A percentile compares a stretch with the other conserved stretches of the same genome.
Conservation (phyloP, 2,329 filamentous ascomycete genomes). For the Claviceps digitariae region DNA sequence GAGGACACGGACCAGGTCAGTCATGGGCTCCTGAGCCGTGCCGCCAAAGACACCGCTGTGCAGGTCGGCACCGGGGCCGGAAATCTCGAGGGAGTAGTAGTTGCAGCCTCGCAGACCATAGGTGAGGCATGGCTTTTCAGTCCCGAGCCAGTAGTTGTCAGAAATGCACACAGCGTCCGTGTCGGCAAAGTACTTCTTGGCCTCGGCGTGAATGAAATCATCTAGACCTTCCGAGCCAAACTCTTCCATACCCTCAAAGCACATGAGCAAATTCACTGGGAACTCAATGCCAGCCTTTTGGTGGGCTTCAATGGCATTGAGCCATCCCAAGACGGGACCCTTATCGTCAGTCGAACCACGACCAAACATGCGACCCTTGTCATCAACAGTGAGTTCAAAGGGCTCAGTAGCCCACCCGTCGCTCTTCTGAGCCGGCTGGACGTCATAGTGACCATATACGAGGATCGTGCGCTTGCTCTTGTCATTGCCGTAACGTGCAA, state of each 20-base stretch:
- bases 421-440: conserved; percentile 83
- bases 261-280: conserved; percentile 96
- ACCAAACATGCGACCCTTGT: conserved; percentile 90
- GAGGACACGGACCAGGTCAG: conserved; percentile 74
- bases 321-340: conserved; percentile 90
- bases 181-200: conserved; percentile 88
- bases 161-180: conserved; percentile 95
- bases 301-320: conserved; percentile 97
- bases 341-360: conserved; percentile 96
- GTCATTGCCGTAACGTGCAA: conserved; percentile 86
- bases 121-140: conserved; percentile 94
- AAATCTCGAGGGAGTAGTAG: conserved; percentile 89
- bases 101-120: conserved; percentile 96
- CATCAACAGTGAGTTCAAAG: conserved; percentile 75
- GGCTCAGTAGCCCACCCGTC: conserved; percentile 96
- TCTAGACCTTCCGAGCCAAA: conserved; percentile 94
- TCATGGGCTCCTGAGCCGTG: conserved; percentile 97
- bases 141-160: conserved; percentile 99
- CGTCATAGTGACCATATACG: conserved; percentile 97
- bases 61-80: conserved; percentile 81
- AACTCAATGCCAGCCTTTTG: conserved; percentile 89
- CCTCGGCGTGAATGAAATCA: conserved; percentile 83
- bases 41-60: conserved; percentile 97
- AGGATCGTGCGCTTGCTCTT: conserved; percentile 88
- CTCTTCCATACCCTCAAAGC: conserved; percentile 99